Percentiles rank a stretch among this genome's conserved stretches.
phyloP scores from a whole-genome alignment of 306 rosid genomes.

The Quercus agrifolia region DNA sequence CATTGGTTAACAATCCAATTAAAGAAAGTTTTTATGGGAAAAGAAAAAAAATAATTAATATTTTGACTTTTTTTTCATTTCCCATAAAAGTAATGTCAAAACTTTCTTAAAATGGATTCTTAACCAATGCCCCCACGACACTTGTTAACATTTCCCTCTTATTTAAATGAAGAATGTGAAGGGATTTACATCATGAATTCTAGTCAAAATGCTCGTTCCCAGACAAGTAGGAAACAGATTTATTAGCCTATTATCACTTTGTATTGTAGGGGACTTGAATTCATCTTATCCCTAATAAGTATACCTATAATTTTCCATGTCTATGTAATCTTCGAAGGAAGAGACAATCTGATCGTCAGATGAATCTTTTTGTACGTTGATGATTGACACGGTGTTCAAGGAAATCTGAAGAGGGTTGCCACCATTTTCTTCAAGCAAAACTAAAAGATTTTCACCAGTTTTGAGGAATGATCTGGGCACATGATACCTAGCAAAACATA shows the following conservation, averaged over 20 bases:
- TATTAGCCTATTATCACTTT: not conserved
- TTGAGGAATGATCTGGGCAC: constrained; percentile 68
- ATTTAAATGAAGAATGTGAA: too few species aligned
- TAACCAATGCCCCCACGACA: too few species aligned
- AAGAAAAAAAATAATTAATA: too few species aligned
- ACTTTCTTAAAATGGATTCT: too few species aligned
- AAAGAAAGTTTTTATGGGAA: too few species aligned
- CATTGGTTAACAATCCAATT: too few species aligned
- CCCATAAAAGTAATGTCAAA: too few species aligned
- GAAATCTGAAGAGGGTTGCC: constrained; percentile 62
- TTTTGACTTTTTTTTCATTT: too few species aligned
- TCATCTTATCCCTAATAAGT: not conserved
- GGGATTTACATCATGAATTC: too few species aligned
- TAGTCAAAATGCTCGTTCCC: not conserved
- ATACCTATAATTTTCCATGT: not conserved
- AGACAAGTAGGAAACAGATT: not conserved
- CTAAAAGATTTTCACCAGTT: constrained; percentile 36
- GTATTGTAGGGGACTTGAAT: not conserved
- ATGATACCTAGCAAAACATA: constrained; percentile 47
- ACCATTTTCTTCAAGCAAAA: constrained; percentile 65
- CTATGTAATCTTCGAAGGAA: not conserved
- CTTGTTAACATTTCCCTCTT: too few species aligned
- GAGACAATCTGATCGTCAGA: not conserved
- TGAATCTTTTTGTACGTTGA: not conserved
- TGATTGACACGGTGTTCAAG: constrained; percentile 38